Conservation (phyloP, 148 eudicot genomes). For the Spergularia marina region DNA sequence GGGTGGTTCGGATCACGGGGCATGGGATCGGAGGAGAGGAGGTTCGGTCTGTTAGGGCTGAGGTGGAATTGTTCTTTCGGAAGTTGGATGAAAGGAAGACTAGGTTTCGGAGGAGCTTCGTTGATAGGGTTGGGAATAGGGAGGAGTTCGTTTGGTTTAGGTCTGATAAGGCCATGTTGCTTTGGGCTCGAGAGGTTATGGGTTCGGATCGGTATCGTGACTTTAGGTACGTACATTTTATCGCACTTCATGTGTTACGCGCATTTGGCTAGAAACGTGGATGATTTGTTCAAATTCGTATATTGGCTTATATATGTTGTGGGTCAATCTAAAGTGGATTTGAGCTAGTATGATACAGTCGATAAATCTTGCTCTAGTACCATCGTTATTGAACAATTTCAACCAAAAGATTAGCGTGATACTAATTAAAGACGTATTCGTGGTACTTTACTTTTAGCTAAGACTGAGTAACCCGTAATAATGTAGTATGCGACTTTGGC, state of each 20-base stretch:
- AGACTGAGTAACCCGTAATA: too few relatives aligned
- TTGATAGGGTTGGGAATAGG: constrained; percentile 49
- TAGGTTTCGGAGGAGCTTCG: constrained; percentile 43
- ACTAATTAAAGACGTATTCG: too few relatives aligned
- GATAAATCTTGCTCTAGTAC: too few relatives aligned
- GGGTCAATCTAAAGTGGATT: too few relatives aligned
- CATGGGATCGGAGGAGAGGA: constrained; percentile 58
- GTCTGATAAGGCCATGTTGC: constrained; percentile 42
- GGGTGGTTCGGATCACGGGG: constrained; percentile 50
- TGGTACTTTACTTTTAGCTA: too few relatives aligned
- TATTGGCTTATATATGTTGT: too few relatives aligned
- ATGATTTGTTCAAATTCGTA: too few relatives aligned
- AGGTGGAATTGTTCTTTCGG: constrained; percentile 50
- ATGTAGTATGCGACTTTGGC: too few relatives aligned
- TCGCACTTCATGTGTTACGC: not conserved
- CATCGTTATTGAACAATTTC: too few relatives aligned
- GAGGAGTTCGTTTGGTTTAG: constrained; percentile 64
- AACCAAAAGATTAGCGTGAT: too few relatives aligned
- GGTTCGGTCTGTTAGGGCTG: constrained; percentile 36
- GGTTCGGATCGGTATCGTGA: constrained; percentile 48
- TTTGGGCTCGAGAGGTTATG: constrained; percentile 48
- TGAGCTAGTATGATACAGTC: too few relatives aligned
- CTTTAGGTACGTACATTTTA: constrained; percentile 43
- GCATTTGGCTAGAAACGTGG: too few relatives aligned
- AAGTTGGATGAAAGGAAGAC: constrained; percentile 39